Evolutionary conservation across 208 protist species (phyloP).

Genomic region (Acanthamoeba triangularis): DNA sequence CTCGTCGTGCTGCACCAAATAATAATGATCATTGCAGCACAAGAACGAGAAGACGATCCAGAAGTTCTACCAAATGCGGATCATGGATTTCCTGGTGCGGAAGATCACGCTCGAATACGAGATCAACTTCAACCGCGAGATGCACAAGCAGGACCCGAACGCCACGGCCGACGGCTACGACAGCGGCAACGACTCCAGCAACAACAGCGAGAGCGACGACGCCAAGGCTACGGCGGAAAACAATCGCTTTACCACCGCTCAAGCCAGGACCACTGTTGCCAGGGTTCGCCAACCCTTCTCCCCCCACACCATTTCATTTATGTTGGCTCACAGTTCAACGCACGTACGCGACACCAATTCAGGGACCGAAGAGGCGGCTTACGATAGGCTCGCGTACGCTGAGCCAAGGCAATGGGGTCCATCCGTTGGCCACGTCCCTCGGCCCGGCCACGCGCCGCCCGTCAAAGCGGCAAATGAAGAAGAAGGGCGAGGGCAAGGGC

Average conservation of each 20-base stretch:
- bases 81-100: slow-evolving; percentile 66
- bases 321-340: too few species aligned
- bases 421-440: not conserved
- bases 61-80: slow-evolving; percentile 68
- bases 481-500: not conserved
- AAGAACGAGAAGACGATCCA: slow-evolving; percentile 60
- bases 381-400: not conserved
- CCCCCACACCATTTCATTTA: too few species aligned
- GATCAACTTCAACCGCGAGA: slow-evolving; percentile 53
- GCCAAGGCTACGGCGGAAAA: not conserved
- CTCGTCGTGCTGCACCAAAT: not conserved
- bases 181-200: not conserved
- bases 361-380: not conserved
- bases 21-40: not conserved
- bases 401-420: not conserved
- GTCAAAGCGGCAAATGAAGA: not conserved
- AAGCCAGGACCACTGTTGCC: not conserved
- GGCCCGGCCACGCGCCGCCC: not conserved
- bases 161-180: not conserved
- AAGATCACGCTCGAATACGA: slow-evolving; percentile 69
- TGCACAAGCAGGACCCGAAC: not conserved
- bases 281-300: not conserved
- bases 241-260: not conserved
- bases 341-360: too few species aligned
- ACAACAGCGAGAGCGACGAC: not conserved